Conservation (phyloP, 1,284 basidiomycete genomes). For the Pascua sp. region DNA sequence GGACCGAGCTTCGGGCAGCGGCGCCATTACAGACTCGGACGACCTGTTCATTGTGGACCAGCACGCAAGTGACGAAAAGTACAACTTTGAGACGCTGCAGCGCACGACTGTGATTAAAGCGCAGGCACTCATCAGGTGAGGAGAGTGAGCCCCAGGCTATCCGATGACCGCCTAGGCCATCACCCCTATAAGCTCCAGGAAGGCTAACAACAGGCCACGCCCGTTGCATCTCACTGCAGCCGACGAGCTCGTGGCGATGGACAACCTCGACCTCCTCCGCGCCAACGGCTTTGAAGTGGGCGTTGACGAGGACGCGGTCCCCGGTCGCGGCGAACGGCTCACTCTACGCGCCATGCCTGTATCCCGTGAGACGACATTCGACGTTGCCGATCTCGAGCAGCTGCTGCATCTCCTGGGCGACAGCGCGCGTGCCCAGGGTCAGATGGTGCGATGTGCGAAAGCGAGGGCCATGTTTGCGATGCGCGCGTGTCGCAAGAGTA, state of each 20-base stretch:
- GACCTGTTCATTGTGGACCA: constrained; percentile 82
- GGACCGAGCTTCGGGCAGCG: constrained; percentile 12
- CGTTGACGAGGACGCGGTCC: constrained; percentile 56
- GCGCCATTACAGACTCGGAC: constrained; percentile 54
- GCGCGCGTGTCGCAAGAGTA: constrained; percentile 90
- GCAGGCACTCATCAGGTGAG: constrained; percentile 75
- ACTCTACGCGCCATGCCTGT: constrained; percentile 79
- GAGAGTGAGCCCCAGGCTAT: constrained; percentile 25
- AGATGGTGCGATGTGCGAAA: constrained; percentile 85
- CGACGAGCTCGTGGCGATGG: constrained; percentile 82
- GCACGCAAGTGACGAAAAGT: constrained; percentile 83
- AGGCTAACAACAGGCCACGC: constrained; percentile 59
- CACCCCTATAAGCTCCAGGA: too few relatives aligned
- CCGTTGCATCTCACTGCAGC: constrained; percentile 78
- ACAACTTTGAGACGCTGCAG: constrained; percentile 89
- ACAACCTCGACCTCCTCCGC: constrained; percentile 75
- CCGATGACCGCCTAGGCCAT: too few relatives aligned
- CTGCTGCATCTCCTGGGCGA: constrained; percentile 81
- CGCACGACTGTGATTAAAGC: constrained; percentile 79
- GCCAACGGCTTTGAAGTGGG: constrained; percentile 83
- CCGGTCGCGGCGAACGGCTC: constrained; percentile 58
- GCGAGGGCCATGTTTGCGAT: constrained; percentile 95
- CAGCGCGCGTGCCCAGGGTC: constrained; percentile 58
- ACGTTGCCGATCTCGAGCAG: constrained; percentile 78
- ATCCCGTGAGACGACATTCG: constrained; percentile 83